These are phyloP conservation scores for Ascochyta rabiei DNA, from an alignment of 2,329 filamentous ascomycete genomes.

Conservation along the genomic window DNA sequence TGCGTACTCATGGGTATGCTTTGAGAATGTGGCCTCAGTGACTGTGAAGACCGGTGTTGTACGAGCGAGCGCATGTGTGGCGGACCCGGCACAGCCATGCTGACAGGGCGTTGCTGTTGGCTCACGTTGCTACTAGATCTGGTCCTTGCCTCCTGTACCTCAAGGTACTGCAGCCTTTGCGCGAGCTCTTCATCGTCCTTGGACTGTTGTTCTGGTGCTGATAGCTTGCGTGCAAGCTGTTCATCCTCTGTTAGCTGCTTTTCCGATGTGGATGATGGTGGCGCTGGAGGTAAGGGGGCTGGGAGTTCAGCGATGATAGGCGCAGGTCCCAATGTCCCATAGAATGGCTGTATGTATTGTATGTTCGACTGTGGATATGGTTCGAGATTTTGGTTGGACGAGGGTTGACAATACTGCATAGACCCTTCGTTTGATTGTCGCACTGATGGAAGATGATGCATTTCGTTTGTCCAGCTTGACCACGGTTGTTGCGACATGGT, in stretches of 20 bases:
- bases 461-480: slow-evolving; percentile 16
- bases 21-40: slow-evolving; percentile 15
- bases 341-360: slow-evolving; percentile 30
- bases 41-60: slow-evolving; percentile 11
- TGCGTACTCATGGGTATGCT: slow-evolving; percentile 2
- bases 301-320: slow-evolving; percentile 37
- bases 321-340: slow-evolving; percentile 16
- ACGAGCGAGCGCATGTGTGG: slow-evolving; percentile 17
- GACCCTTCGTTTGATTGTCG: slow-evolving; percentile 16
- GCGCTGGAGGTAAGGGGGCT: slow-evolving; percentile 34
- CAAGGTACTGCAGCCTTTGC: slow-evolving; percentile 35
- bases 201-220: slow-evolving; percentile 35
- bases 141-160: slow-evolving; percentile 31
- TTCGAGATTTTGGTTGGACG: slow-evolving; percentile 2
- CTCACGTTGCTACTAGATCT: slow-evolving; percentile 30
- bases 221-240: slow-evolving; percentile 36
- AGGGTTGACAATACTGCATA: slow-evolving; percentile 10
- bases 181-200: slow-evolving; percentile 40
- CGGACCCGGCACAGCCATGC: slow-evolving; percentile 16
- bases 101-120: slow-evolving; percentile 19
- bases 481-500: slow-evolving; percentile 9
- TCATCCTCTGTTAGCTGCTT: slow-evolving; percentile 41
- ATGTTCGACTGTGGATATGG: slow-evolving; percentile 2
- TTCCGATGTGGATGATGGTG: slow-evolving; percentile 33
- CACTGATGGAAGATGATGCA: slow-evolving; percentile 15